phyloP scores from a whole-genome alignment of 176 grass and related monocot species.

The Carex kokanica region DNA sequence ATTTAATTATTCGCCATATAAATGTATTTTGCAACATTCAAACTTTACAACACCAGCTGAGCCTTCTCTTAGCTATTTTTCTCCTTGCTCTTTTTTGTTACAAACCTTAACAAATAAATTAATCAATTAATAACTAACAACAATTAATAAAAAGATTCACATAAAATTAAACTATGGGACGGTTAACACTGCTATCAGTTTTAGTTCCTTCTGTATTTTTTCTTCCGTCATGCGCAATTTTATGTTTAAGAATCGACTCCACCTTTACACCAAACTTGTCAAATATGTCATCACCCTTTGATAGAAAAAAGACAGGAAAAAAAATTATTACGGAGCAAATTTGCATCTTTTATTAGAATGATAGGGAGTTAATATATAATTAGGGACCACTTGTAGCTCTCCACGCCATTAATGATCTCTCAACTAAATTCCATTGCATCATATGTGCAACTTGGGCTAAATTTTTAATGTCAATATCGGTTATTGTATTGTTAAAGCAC shows the following conservation, averaged over 20 bases:
- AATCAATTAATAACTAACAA: not conserved
- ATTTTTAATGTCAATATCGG: too few species aligned
- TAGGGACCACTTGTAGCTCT: too few species aligned
- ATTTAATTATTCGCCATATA: not conserved
- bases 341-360: not conserved
- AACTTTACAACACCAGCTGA: not conserved
- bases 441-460: too few species aligned
- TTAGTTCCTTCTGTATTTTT: not conserved
- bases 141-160: not conserved
- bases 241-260: constrained; percentile 26
- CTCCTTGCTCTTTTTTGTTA: not conserved
- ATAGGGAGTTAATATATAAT: too few species aligned
- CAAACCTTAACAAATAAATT: not conserved
- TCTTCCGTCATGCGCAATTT: not conserved
- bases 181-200: too few species aligned
- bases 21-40: not conserved
- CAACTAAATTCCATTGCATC: too few species aligned
- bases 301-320: not conserved
- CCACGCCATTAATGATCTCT: too few species aligned
- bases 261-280: constrained; percentile 22
- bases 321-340: not conserved
- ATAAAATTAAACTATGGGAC: too few species aligned
- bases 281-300: constrained; percentile 23
- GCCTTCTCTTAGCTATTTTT: not conserved
- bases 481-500: too few species aligned